A percentile compares a stretch with the other conserved stretches of the same genome.
phyloP scores from a whole-genome alignment of 345 rosid genomes.

The sweet orange (Citrus sinensis) region DVS_A1.0 CM039166.1:834001-834500 shows the following conservation, averaged over 20 bases:
- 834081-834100: background rate
- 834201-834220: constrained; percentile 68
- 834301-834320: background rate
- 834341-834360: background rate
- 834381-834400: background rate
- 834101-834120: background rate
- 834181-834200: constrained; percentile 49
- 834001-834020: constrained; percentile 41
- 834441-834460: background rate
- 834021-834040: constrained; percentile 55
- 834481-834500: background rate
- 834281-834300: constrained; percentile 39
- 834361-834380: background rate
- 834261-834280: constrained; percentile 39
- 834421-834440: background rate
- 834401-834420: background rate
- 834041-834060: constrained; percentile 66
- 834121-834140: background rate
- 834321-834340: background rate
- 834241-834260: constrained; percentile 26
- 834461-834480: background rate
- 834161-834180: constrained; percentile 51
- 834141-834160: constrained; percentile 51
- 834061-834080: constrained; percentile 42
- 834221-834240: constrained; percentile 59